phyloP scores from a whole-genome alignment of 176 grass and related monocot genomes.

The Triticum urartu region DNA sequence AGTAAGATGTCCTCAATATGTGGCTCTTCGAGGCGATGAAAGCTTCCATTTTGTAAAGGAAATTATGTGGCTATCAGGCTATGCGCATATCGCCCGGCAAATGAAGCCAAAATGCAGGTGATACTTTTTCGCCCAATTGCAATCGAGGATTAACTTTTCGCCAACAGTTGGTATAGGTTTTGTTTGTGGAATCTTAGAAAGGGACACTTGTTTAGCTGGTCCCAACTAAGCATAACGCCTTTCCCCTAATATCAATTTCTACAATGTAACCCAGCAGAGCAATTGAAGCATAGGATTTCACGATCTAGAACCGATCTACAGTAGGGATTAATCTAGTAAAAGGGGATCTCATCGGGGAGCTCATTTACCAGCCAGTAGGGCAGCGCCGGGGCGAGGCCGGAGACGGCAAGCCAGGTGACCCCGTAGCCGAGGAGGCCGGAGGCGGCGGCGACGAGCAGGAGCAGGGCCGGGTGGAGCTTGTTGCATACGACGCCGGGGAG shows the following conservation, averaged over 20 bases:
- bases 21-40: background rate
- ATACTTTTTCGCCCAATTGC: background rate
- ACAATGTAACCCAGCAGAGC: background rate
- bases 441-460: constrained; percentile 62
- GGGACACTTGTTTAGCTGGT: background rate
- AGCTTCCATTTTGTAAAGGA: too few relatives aligned
- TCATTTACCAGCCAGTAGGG: constrained; percentile 85
- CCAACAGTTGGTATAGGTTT: background rate
- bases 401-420: constrained; percentile 55
- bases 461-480: constrained; percentile 65
- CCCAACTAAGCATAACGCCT: background rate
- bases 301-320: background rate
- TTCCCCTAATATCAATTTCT: background rate
- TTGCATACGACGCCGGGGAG: constrained; percentile 84
- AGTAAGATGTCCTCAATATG: background rate
- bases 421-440: constrained; percentile 64
- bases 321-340: background rate
- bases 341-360: background rate
- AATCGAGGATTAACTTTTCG: background rate
- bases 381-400: constrained; percentile 40
- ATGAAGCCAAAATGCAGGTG: background rate
- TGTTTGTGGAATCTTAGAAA: constrained; percentile 1
- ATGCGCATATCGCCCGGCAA: background rate
- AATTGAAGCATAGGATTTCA: constrained; percentile 5
- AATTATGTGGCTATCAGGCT: background rate